phyloP scores from a whole-genome alignment of 75 land plant species.

The Pinus taeda region DNA sequence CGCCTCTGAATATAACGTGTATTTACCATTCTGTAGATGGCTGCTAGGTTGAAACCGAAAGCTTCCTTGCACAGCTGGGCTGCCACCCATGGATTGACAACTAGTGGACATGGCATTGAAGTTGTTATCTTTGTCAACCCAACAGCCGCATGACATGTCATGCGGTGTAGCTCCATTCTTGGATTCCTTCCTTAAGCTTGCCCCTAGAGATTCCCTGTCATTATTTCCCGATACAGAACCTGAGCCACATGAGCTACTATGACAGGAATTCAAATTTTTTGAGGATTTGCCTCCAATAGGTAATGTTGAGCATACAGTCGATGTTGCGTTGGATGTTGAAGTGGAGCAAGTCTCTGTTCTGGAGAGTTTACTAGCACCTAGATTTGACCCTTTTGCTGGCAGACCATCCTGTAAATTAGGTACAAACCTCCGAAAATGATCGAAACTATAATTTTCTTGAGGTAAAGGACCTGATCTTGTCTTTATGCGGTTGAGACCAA shows the following conservation, averaged over 20 bases:
- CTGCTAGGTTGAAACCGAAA: background rate
- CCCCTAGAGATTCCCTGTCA: conserved; percentile 15
- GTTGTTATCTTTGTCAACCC: conserved; percentile 36
- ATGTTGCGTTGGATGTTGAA: background rate
- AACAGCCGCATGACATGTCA: conserved; percentile 18
- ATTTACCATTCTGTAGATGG: conserved; percentile 4
- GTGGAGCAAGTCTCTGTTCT: background rate
- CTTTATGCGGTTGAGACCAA: conserved; percentile 89
- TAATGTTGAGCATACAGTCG: no score
- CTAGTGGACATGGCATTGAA: conserved; percentile 25
- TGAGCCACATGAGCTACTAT: background rate
- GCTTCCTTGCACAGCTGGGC: conserved; percentile 17
- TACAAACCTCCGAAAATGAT: conserved; percentile 1
- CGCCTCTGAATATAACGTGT: background rate
- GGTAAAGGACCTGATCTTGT: conserved; percentile 96
- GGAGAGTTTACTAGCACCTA: conserved; percentile 54
- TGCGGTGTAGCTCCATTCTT: conserved; percentile 12
- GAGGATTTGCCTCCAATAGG: background rate
- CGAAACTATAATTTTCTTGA: conserved; percentile 49
- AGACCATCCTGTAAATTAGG: conserved; percentile 6
- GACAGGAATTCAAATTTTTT: background rate
- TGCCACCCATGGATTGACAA: conserved; percentile 18
- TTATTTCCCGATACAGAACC: conserved; percentile 14
- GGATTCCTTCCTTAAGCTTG: conserved; percentile 23
- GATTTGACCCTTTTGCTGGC: conserved; percentile 18